These are phyloP conservation scores for Alternaria gansuensis DNA, from an alignment of 2,329 filamentous ascomycete genomes.

Conservation along the genomic window DNA sequence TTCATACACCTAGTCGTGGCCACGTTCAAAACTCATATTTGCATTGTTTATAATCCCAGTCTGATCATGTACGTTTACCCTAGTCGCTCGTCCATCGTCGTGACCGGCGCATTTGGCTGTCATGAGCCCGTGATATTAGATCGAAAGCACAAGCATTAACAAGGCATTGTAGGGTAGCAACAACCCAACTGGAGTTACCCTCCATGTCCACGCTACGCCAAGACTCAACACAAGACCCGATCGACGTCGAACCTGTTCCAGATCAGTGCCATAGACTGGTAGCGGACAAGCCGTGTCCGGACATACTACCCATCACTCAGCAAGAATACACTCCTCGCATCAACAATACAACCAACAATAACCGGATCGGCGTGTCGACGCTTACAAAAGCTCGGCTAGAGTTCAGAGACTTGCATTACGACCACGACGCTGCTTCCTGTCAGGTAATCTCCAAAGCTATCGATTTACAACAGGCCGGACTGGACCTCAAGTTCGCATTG, in stretches of 20 bases:
- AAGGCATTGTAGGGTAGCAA: no score
- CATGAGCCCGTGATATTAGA: no score
- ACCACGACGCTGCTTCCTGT: not conserved
- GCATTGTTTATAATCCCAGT: no score
- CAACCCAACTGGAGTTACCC: no score
- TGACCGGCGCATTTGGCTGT: no score
- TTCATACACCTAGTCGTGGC: no score
- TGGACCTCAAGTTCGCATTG: not conserved
- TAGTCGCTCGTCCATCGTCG: no score
- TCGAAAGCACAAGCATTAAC: no score
- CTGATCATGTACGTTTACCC: no score
- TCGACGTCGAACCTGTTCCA: not conserved
- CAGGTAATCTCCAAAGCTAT: not conserved
- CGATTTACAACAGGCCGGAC: not conserved
- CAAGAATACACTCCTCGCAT: not conserved
- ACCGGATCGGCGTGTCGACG: not conserved
- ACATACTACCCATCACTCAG: not conserved
- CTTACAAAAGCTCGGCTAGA: not conserved
- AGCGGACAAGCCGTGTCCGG: not conserved
- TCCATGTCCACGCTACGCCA: no score
- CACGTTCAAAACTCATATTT: no score
- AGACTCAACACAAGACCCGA: no score
- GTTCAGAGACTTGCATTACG: not conserved
- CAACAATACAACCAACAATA: not conserved
- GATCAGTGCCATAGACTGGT: not conserved